Evolutionary conservation across 352 stramenopile genomes (phyloP).

Genomic region (Globisporangium okanoganense): DNA sequence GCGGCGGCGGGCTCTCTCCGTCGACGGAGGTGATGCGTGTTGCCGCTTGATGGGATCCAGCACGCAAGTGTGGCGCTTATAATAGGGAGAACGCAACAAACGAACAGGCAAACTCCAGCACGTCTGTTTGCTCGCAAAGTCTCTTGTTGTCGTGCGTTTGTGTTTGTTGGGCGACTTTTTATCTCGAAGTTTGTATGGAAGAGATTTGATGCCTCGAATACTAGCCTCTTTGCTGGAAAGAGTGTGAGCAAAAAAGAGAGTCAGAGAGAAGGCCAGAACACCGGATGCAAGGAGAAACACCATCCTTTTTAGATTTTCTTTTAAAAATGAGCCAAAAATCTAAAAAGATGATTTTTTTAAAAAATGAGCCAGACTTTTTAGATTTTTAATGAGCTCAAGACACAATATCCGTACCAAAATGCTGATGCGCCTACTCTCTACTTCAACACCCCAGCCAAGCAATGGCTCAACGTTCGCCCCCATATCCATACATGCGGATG

Average conservation of each 20-base stretch:
- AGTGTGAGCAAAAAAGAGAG: conserved; percentile 4
- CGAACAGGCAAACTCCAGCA: not conserved
- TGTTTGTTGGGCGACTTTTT: not conserved
- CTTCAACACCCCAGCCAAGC: not conserved
- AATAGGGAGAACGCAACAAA: conserved; percentile 4
- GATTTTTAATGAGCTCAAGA: too few relatives aligned
- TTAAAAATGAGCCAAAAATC: too few relatives aligned
- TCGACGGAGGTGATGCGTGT: not conserved
- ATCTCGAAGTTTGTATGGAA: not conserved
- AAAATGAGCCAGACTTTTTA: too few relatives aligned
- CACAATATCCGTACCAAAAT: too few relatives aligned
- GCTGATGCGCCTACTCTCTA: conserved; percentile 8
- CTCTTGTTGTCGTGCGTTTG: conserved; percentile 7
- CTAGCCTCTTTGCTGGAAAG: conserved; percentile 2
- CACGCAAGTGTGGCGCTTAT: conserved; percentile 3
- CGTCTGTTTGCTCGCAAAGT: conserved; percentile 4
- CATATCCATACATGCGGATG: not conserved
- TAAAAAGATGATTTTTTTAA: too few relatives aligned
- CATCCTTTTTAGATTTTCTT: too few relatives aligned
- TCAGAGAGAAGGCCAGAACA: conserved; percentile 12
- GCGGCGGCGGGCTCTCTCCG: not conserved
- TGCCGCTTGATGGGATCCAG: conserved; percentile 8
- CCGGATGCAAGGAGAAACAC: too few relatives aligned
- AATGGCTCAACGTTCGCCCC: not conserved
- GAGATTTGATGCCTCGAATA: not conserved